phyloP scores from a whole-genome alignment of 257 asterid species.

The Scutellaria baicalensis region DNA sequence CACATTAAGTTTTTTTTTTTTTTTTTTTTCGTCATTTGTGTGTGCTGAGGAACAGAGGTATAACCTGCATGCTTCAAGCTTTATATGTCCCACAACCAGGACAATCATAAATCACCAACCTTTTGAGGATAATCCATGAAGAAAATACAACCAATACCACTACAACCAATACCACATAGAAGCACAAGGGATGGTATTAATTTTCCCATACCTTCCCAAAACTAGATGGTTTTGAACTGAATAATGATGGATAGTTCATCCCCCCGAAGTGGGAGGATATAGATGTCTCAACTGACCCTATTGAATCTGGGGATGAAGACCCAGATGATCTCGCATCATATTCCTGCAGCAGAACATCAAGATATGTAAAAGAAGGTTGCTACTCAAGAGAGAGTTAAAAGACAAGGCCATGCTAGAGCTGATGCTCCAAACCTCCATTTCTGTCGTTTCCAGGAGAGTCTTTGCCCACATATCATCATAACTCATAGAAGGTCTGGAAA shows the following conservation, averaged over 20 bases:
- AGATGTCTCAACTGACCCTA: conserved; percentile 94
- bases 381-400: conserved; percentile 6
- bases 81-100: neutral
- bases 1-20: too few relatives aligned
- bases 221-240: conserved; percentile 87
- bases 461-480: conserved; percentile 99
- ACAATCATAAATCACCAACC: neutral
- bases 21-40: too few relatives aligned
- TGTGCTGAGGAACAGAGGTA: neutral
- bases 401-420: conserved; percentile 6
- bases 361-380: neutral
- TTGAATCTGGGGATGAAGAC: conserved; percentile 94
- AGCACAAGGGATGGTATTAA: neutral
- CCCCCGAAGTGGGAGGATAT: conserved; percentile 97
- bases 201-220: conserved; percentile 45
- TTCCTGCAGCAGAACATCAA: conserved; percentile 52
- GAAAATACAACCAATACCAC: neutral
- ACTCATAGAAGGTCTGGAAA: conserved; percentile 90
- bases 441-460: conserved; percentile 88
- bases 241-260: conserved; percentile 94
- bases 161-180: neutral
- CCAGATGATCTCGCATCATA: conserved; percentile 92
- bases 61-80: neutral
- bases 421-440: conserved; percentile 56
- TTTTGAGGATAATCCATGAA: neutral